Percentiles rank a stretch among this genome's conserved stretches.
These are phyloP conservation scores for Lathyrus aphaca DNA, from an alignment of 306 rosid species.

Conservation along the genomic window DNA sequence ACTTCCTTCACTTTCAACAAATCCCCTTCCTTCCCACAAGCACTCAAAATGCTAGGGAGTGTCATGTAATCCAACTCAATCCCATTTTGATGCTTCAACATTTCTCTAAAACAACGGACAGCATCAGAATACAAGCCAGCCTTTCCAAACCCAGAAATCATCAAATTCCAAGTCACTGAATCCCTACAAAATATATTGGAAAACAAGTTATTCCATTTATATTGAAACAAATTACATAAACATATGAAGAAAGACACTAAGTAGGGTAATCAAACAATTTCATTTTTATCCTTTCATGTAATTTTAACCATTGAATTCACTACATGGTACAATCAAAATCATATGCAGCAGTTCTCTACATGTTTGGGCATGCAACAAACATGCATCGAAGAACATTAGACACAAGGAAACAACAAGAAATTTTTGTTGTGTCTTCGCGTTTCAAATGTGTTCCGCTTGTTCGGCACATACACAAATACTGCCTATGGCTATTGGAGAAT, in stretches of 20 bases:
- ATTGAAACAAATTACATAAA: neutral
- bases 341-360: neutral
- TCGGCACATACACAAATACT: neutral
- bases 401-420: neutral
- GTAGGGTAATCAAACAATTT: neutral
- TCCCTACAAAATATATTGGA: constrained; percentile 53
- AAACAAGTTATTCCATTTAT: constrained; percentile 30
- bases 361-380: neutral
- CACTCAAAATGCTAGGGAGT: constrained; percentile 66
- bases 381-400: neutral
- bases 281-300: neutral
- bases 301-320: neutral
- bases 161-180: constrained; percentile 57
- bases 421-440: neutral
- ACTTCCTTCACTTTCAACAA: constrained; percentile 69
- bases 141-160: constrained; percentile 67
- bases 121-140: constrained; percentile 54
- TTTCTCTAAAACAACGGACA: constrained; percentile 51
- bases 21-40: constrained; percentile 66
- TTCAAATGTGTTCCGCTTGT: neutral
- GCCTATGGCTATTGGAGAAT: neutral
- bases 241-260: neutral
- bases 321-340: neutral
- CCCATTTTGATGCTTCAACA: constrained; percentile 43
- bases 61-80: constrained; percentile 57